These are phyloP conservation scores for Ophiostoma himal-ulmi DNA, from an alignment of 2,329 filamentous ascomycete genomes.

Conservation along the genomic window DNA sequence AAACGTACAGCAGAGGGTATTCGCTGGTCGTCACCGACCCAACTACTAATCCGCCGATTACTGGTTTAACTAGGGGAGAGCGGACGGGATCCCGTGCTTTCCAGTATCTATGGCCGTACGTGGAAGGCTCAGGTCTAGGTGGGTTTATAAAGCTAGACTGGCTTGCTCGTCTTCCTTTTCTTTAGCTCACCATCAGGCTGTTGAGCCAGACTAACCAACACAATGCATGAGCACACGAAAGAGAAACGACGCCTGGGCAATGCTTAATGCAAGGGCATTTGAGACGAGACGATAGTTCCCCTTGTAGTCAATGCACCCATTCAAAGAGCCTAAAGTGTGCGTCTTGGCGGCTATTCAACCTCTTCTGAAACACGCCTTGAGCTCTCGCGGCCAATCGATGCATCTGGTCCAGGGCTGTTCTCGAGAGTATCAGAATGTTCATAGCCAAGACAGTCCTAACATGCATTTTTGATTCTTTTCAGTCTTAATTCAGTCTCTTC, in stretches of 20 bases:
- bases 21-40: no score
- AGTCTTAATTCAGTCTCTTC: neutral
- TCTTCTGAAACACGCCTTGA: neutral
- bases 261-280: neutral
- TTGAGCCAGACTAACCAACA: neutral
- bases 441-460: neutral
- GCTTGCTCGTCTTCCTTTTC: no score
- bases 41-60: no score
- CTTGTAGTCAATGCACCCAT: neutral
- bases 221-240: neutral
- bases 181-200: no score
- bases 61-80: no score
- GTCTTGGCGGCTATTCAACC: neutral
- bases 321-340: neutral
- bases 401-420: neutral
- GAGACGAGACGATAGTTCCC: neutral
- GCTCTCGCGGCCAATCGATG: constrained; percentile 1
- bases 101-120: no score
- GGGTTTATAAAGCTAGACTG: no score
- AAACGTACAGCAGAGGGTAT: no score
- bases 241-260: neutral
- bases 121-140: no score
- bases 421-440: neutral
- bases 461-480: neutral
- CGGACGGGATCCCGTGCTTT: no score